These are phyloP conservation scores for Cryptococcus sp. DNA, from an alignment of 1,284 basidiomycete species.

Conservation along the genomic window DNA sequence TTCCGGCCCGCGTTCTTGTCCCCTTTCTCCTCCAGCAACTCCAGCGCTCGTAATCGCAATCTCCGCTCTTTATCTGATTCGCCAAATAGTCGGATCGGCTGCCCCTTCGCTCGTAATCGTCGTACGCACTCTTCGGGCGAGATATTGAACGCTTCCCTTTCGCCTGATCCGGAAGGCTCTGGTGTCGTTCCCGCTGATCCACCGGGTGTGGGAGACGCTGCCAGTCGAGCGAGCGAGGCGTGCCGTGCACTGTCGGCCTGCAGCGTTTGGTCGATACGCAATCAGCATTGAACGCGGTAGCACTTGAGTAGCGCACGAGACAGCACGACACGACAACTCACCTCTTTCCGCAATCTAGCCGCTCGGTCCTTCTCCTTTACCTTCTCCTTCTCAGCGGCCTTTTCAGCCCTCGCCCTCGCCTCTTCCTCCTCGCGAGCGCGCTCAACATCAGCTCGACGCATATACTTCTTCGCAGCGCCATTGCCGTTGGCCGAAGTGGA, in stretches of 20 bases:
- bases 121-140: slow-evolving; percentile 90
- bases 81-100: slow-evolving; percentile 92
- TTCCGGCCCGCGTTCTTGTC: slow-evolving; percentile 60
- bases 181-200: slow-evolving; percentile 28
- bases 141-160: slow-evolving; percentile 76
- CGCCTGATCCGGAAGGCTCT: slow-evolving; percentile 40
- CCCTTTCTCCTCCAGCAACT: slow-evolving; percentile 88
- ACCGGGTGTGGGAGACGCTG: slow-evolving; percentile 21
- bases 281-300: slow-evolving; percentile 6
- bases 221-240: slow-evolving; percentile 28
- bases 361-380: slow-evolving; percentile 37
- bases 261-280: background rate
- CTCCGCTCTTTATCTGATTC: slow-evolving; percentile 93
- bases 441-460: slow-evolving; percentile 73
- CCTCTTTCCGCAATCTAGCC: slow-evolving; percentile 43
- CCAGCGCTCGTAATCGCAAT: slow-evolving; percentile 84
- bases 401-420: slow-evolving; percentile 60
- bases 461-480: slow-evolving; percentile 68
- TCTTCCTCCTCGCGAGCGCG: slow-evolving; percentile 67
- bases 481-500: slow-evolving; percentile 49
- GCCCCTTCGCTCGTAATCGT: slow-evolving; percentile 83
- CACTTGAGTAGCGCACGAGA: slow-evolving; percentile 23
- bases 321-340: slow-evolving; percentile 23
- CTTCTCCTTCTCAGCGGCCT: slow-evolving; percentile 49
- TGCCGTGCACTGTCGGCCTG: slow-evolving; percentile 37